These are phyloP conservation scores for Fraxinus latifolia DNA, from an alignment of 305 asterid genomes.

Conservation along the genomic window DNA sequence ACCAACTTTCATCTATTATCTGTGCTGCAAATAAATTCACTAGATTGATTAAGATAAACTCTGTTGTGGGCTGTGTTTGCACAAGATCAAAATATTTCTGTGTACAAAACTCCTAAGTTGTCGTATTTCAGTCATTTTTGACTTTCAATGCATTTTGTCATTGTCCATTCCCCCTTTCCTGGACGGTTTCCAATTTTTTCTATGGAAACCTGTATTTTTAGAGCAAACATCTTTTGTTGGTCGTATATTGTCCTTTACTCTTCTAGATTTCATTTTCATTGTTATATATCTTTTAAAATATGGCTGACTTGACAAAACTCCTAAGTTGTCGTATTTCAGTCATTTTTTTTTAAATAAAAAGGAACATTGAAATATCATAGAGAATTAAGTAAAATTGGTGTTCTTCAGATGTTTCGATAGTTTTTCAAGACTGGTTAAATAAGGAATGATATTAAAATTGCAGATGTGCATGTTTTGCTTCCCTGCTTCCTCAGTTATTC, in stretches of 20 bases:
- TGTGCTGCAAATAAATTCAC: not conserved
- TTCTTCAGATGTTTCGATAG: conserved; percentile 7
- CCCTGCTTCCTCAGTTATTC: conserved; percentile 94
- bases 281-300: not conserved
- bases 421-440: conserved; percentile 23
- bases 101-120: not conserved
- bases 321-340: not conserved
- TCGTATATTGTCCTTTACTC: not conserved
- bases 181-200: not conserved
- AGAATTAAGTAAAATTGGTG: conserved; percentile 14
- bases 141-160: not conserved
- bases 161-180: not conserved
- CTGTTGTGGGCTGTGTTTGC: not conserved
- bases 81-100: not conserved
- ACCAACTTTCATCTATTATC: not conserved
- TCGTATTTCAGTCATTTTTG: not conserved
- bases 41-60: not conserved
- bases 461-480: conserved; percentile 97
- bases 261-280: not conserved
- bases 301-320: not conserved
- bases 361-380: not conserved
- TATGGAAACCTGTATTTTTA: not conserved
- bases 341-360: not conserved
- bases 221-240: not conserved
- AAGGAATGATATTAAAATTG: conserved; percentile 27